A percentile compares a stretch with the other conserved stretches of the same genome.
phyloP scores from a whole-genome alignment of 2,329 filamentous ascomycete species.

The Colletotrichum caudatum region DNA sequence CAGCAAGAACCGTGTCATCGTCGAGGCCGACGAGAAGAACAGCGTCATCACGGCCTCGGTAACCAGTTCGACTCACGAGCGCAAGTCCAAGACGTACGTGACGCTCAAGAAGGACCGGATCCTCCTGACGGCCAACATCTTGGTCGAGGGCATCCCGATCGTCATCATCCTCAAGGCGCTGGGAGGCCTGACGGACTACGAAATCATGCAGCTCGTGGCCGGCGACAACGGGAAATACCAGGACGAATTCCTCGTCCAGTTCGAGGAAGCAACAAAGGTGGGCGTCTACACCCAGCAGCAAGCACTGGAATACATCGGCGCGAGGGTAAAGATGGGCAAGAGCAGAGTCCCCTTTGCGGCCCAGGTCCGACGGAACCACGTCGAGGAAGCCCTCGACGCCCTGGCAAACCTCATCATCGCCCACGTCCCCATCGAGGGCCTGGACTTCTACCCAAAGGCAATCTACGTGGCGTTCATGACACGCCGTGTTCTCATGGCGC shows the following conservation, averaged over 20 bases:
- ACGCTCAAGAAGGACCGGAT: slow-evolving; percentile 94
- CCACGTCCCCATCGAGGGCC: slow-evolving; percentile 89
- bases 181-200: slow-evolving; percentile 92
- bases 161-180: slow-evolving; percentile 93
- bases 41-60: slow-evolving; percentile 95
- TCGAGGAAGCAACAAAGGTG: slow-evolving; percentile 88
- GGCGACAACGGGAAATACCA: slow-evolving; percentile 91
- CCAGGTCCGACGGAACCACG: slow-evolving; percentile 78
- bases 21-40: slow-evolving; percentile 93
- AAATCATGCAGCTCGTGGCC: slow-evolving; percentile 91
- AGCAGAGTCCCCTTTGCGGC: slow-evolving; percentile 61
- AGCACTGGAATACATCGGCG: slow-evolving; percentile 91
- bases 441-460: slow-evolving; percentile 97
- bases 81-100: slow-evolving; percentile 98
- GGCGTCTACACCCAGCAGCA: slow-evolving; percentile 94
- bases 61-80: slow-evolving; percentile 96
- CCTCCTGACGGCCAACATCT: slow-evolving; percentile 89
- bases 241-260: slow-evolving; percentile 94
- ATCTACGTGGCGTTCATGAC: slow-evolving; percentile 98
- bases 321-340: slow-evolving; percentile 87
- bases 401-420: slow-evolving; percentile 93
- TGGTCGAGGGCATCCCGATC: slow-evolving; percentile 94
- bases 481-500: slow-evolving; percentile 93
- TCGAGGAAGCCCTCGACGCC: slow-evolving; percentile 93
- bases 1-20: slow-evolving; percentile 99